Conservation (phyloP, 768 basidiomycete genomes). For the Lactarius pseudohatsudake region DNA sequence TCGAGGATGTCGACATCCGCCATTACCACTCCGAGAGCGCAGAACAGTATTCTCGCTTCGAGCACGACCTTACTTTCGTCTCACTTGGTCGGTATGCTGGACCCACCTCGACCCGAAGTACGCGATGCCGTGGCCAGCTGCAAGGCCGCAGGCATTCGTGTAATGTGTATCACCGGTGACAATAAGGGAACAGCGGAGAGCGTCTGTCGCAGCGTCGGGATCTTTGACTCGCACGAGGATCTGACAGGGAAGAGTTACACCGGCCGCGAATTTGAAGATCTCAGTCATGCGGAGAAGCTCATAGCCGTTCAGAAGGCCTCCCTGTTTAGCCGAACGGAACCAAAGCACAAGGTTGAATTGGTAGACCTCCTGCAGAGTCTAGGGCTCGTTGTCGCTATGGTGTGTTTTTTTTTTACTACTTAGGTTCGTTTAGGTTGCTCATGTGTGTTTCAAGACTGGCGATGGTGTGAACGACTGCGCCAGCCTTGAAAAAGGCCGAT, state of each 20-base stretch:
- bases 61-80: conserved; percentile 89
- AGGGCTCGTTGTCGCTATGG: conserved; percentile 96
- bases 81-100: conserved; percentile 97
- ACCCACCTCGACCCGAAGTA: conserved; percentile 96
- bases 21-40: conserved; percentile 82
- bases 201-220: conserved; percentile 94
- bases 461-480: conserved; percentile 99
- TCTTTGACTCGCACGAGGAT: conserved; percentile 85
- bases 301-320: conserved; percentile 83
- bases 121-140: conserved; percentile 84
- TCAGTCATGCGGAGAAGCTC: conserved; percentile 79
- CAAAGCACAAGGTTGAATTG: conserved; percentile 90
- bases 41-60: conserved; percentile 85
- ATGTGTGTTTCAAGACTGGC: conserved; percentile 61
- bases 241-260: conserved; percentile 95
- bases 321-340: conserved; percentile 92
- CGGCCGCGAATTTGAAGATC: conserved; percentile 83
- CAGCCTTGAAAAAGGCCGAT: conserved; percentile 93
- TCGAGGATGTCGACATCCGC: conserved; percentile 68
- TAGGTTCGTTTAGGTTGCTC: conserved; percentile 15
- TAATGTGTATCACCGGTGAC: conserved; percentile 97
- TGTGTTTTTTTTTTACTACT: conserved; percentile 33
- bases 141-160: conserved; percentile 88
- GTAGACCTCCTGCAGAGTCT: conserved; percentile 91
- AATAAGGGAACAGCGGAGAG: conserved; percentile 98